Base-by-base conservation (phyloP, 768 basidiomycete species). In the Lactifluus hygrophoroides region DNA sequence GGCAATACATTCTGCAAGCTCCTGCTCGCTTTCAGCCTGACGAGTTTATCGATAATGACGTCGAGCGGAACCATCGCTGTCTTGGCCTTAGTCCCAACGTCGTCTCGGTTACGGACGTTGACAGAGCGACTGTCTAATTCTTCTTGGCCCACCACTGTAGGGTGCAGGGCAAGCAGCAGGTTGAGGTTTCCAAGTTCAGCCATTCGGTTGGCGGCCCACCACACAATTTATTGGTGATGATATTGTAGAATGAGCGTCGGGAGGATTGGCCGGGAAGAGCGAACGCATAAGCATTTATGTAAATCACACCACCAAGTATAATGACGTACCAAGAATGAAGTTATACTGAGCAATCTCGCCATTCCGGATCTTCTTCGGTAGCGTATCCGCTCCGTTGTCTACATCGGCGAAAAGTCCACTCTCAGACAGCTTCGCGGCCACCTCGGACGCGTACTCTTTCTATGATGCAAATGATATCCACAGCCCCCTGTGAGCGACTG, bases 341-440 rank as follows among this genome's bases (percentile, higher is more conserved):
- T 98, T 98, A 75, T 95, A 96, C 71, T 97, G 95, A 32, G 94
- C 90, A 63, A 95, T 83, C 74, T 99, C 94, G 21, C 90, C 94
- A 69, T 98, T 97, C 28, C 94, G 81, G 67, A 99, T 91, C 79
- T 97, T 98, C 82, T 98, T 98, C 59, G 83, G 87, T 27, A 98
- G 80, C 0, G 96, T 98, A 67, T 96, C 87, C 42, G 87, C 84
- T 35, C 89, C 85, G 64, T 94, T 86, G 72, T 98, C 96, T 17
- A 91, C 92, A 66, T 98, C 96, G 45, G 88, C 87, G 68, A 82
- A 97, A 49, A 99, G 72, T 2, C 91, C 92, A 5, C 80, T 73
- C 42, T 78, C 76, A 57, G 76, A 76, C 4, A 98, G 78, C 62
- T 76, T 81, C 54, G 85, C 76, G 30, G 80, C 78, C 38, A 98